Evolutionary conservation across 2,329 filamentous ascomycete species (phyloP).

Genomic region (Uncinocarpus reesii): DNA sequence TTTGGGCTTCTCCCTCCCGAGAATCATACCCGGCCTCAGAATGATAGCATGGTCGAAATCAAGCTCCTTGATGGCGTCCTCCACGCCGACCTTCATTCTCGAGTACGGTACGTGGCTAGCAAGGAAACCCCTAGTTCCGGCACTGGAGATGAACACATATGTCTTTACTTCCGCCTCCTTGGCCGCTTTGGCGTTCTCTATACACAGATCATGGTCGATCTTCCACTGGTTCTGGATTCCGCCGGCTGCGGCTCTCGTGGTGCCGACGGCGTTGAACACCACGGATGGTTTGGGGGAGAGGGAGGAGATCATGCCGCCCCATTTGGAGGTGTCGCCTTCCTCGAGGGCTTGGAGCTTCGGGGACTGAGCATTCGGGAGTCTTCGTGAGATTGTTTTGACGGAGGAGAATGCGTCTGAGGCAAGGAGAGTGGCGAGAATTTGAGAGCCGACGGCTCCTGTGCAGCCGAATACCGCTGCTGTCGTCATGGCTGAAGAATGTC

Average conservation of each 20-base stretch:
- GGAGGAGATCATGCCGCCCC: conserved; percentile 21
- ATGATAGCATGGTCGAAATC: conserved; percentile 31
- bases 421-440: conserved; percentile 25
- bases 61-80: conserved; percentile 28
- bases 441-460: conserved; percentile 26
- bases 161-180: conserved; percentile 29
- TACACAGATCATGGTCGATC: conserved; percentile 31
- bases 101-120: conserved; percentile 27
- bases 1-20: conserved; percentile 23
- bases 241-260: conserved; percentile 27
- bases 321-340: conserved; percentile 26
- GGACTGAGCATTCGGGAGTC: conserved; percentile 21
- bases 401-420: conserved; percentile 19
- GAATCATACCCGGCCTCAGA: conserved; percentile 29
- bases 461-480: conserved; percentile 26
- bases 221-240: conserved; percentile 29
- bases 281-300: conserved; percentile 21
- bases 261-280: conserved; percentile 30
- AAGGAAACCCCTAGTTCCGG: conserved; percentile 24
- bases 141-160: conserved; percentile 30
- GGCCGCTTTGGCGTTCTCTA: conserved; percentile 29
- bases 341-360: conserved; percentile 23
- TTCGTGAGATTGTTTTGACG: conserved; percentile 24
- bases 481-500: conserved; percentile 7
- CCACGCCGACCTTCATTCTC: conserved; percentile 32